Percentiles rank a stretch among this genome's conserved stretches.
These are phyloP conservation scores for Vitis cinerea DNA, from an alignment of 164 flowering plant species.

Conservation along the genomic window DNA sequence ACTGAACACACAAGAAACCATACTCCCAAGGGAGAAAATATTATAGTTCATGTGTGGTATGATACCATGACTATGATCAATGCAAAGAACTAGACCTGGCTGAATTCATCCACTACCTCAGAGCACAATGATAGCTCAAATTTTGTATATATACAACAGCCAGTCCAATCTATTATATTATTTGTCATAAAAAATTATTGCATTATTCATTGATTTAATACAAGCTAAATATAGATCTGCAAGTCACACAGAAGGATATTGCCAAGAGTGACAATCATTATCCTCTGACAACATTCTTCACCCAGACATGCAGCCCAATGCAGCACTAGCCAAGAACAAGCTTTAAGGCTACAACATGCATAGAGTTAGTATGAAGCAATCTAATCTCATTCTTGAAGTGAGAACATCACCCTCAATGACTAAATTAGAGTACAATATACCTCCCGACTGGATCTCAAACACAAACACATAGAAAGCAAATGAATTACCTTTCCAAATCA, in stretches of 20 bases:
- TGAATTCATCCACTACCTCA: too few relatives aligned
- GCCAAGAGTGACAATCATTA: neutral
- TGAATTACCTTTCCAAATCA: conserved; percentile 77
- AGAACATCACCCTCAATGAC: neutral
- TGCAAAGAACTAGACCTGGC: neutral
- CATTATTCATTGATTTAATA: too few relatives aligned
- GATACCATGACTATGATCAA: neutral
- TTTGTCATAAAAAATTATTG: too few relatives aligned
- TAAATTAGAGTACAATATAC: too few relatives aligned
- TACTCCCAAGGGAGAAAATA: neutral
- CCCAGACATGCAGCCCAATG: neutral
- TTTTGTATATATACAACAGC: too few relatives aligned
- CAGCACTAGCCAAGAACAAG: neutral
- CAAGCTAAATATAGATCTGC: too few relatives aligned
- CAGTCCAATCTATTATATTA: too few relatives aligned
- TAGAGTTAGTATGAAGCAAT: conserved; percentile 1
- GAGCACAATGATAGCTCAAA: too few relatives aligned
- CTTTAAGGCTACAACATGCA: neutral
- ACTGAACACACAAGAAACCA: neutral
- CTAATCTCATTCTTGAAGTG: neutral
- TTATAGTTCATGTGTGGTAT: neutral
- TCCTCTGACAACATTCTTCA: neutral
- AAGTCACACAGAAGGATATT: too few relatives aligned
- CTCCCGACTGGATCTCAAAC: too few relatives aligned
- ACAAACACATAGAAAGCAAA: neutral